phyloP scores from a whole-genome alignment of 306 rosid species.

The Biancaea sappan region DNA sequence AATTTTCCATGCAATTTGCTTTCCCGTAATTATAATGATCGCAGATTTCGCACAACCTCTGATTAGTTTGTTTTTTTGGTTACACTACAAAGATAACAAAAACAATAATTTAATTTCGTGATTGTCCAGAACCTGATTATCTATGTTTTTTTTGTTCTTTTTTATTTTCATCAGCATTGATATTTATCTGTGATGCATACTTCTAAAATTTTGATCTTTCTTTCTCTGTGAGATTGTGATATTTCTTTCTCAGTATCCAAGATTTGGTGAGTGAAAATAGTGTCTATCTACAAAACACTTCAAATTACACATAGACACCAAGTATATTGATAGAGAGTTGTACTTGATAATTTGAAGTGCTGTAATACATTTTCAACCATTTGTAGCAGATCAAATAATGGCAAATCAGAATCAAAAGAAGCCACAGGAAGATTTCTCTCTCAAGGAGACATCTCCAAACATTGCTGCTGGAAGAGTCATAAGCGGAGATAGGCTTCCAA shows the following conservation, averaged over 20 bases:
- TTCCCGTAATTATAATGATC: neutral
- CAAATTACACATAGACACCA: neutral
- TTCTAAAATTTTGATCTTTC: neutral
- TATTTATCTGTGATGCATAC: neutral
- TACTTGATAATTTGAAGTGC: too few species aligned
- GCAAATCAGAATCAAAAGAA: slow-evolving; percentile 29
- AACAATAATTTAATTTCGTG: neutral
- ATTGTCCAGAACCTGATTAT: neutral
- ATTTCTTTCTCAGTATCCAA: neutral
- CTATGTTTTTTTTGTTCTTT: neutral
- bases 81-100: neutral
- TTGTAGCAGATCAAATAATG: slow-evolving; percentile 25
- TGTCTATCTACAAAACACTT: neutral
- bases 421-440: slow-evolving; percentile 42
- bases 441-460: slow-evolving; percentile 45
- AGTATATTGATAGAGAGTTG: neutral
- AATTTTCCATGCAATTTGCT: neutral
- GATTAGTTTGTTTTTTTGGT: neutral
- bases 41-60: neutral
- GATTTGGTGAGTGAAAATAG: neutral
- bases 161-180: too few species aligned
- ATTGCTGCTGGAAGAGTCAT: slow-evolving; percentile 37
- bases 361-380: neutral
- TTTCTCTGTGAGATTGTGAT: neutral
- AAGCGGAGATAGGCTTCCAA: slow-evolving; percentile 19